Conservation (phyloP, 495 filamentous ascomycete species). For the Podospora sp. region DNA sequence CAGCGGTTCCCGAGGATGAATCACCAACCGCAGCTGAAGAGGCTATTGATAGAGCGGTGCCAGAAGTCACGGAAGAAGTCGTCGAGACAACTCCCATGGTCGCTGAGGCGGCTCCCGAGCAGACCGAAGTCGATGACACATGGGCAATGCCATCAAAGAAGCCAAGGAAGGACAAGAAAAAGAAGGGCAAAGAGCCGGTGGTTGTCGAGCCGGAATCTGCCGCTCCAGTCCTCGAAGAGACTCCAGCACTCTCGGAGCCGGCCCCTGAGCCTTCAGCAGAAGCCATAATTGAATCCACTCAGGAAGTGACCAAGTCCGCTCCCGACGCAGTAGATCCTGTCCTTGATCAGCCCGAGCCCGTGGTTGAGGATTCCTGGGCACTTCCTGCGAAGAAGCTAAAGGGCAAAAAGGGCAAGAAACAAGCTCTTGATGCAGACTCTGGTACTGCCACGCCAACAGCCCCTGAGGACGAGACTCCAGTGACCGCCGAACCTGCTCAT, state of each 20-base stretch:
- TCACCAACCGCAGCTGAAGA: too few relatives aligned
- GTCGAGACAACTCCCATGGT: background rate
- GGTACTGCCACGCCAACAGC: background rate
- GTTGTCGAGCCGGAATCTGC: conserved; percentile 22
- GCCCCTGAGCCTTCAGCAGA: background rate
- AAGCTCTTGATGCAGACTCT: background rate
- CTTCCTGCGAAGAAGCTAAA: conserved; percentile 27
- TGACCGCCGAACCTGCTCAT: background rate
- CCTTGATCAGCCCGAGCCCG: background rate
- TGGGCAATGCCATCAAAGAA: conserved; percentile 26
- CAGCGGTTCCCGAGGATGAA: too few relatives aligned
- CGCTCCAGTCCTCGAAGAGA: conserved; percentile 22
- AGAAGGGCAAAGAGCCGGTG: conserved; percentile 24
- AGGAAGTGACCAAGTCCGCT: background rate
- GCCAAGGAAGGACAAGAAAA: conserved; percentile 44
- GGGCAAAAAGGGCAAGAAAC: conserved; percentile 26
- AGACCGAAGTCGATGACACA: background rate
- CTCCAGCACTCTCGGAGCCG: background rate
- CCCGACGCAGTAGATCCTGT: conserved; percentile 6
- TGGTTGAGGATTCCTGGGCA: background rate
- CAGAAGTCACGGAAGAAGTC: background rate
- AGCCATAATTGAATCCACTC: background rate
- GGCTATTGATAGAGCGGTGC: too few relatives aligned
- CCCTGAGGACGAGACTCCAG: background rate
- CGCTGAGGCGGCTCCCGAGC: background rate